A percentile compares a stretch with the other conserved stretches of the same genome.
phyloP scores from a whole-genome alignment of 345 rosid genomes.

The Tarenaya hassleriana region DNA sequence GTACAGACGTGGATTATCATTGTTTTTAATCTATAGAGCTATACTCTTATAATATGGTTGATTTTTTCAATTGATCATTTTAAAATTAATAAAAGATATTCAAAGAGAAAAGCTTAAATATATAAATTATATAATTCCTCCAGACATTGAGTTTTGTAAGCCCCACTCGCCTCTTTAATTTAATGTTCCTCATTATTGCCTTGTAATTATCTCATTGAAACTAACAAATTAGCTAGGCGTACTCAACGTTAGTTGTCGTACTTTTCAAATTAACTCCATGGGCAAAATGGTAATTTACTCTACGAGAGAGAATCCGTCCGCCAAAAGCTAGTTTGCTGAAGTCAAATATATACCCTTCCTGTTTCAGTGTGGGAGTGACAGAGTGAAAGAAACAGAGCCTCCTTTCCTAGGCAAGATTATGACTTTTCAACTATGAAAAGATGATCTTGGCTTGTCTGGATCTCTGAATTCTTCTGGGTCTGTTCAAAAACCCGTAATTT shows the following conservation, averaged over 20 bases:
- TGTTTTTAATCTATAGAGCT: too few species aligned
- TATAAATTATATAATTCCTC: too few species aligned
- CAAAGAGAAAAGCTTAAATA: too few species aligned
- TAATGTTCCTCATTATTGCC: too few species aligned
- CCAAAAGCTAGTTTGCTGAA: slow-evolving; percentile 21
- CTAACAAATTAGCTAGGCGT: background rate
- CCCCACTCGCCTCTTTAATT: too few species aligned
- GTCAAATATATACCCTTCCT: slow-evolving; percentile 14
- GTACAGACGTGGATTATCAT: too few species aligned
- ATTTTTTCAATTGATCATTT: too few species aligned
- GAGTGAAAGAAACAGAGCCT: slow-evolving; percentile 17
- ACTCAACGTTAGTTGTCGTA: slow-evolving; percentile 1
- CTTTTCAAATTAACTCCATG: background rate
- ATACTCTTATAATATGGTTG: too few species aligned
- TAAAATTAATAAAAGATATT: too few species aligned
- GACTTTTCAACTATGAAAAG: background rate
- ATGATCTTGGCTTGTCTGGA: slow-evolving; percentile 18
- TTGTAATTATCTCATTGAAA: too few species aligned
- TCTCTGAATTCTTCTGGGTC: background rate
- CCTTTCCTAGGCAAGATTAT: background rate
- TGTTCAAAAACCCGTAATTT: background rate
- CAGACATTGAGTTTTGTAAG: too few species aligned
- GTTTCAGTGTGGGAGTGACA: slow-evolving; percentile 2
- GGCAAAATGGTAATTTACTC: slow-evolving; percentile 19
- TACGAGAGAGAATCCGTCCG: slow-evolving; percentile 19